Percentiles rank a stretch among this genome's conserved stretches.
Conservation (phyloP, 2,329 filamentous ascomycete genomes). For the Neurospora sp. region DNA sequence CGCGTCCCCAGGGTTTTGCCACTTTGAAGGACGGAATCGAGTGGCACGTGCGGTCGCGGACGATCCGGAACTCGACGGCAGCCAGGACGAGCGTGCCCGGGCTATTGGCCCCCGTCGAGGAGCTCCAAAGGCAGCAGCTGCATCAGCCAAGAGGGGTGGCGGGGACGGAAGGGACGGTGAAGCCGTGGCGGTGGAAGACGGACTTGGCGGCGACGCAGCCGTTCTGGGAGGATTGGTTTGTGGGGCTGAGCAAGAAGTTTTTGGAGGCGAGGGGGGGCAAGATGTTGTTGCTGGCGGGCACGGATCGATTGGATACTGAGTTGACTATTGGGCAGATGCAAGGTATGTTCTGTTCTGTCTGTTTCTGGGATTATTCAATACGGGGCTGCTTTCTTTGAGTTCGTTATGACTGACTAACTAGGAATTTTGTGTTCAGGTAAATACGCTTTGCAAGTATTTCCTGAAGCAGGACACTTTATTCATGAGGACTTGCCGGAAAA, state of each 20-base stretch:
- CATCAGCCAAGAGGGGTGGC: neutral
- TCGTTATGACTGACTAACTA: neutral
- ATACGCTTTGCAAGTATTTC: slow-evolving; percentile 90
- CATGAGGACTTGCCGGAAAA: slow-evolving; percentile 92
- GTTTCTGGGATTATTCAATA: neutral
- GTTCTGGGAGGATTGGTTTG: slow-evolving; percentile 94
- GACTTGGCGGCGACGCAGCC: slow-evolving; percentile 73
- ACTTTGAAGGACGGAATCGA: slow-evolving; percentile 72
- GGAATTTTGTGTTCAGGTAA: slow-evolving; percentile 47
- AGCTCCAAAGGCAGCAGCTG: slow-evolving; percentile 1
- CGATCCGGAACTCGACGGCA: slow-evolving; percentile 72
- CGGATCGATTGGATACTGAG: slow-evolving; percentile 82
- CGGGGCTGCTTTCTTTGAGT: slow-evolving; percentile 3
- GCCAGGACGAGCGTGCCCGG: slow-evolving; percentile 83
- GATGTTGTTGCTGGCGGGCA: slow-evolving; percentile 74
- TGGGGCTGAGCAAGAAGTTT: slow-evolving; percentile 80
- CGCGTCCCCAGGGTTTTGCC: slow-evolving; percentile 68
- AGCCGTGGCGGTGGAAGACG: slow-evolving; percentile 72
- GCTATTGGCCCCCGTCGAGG: slow-evolving; percentile 44
- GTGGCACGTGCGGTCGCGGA: slow-evolving; percentile 87
- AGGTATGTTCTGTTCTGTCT: slow-evolving; percentile 38
- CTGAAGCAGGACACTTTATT: slow-evolving; percentile 91
- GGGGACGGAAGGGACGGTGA: slow-evolving; percentile 4
- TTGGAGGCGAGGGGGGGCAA: slow-evolving; percentile 73
- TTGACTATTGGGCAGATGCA: slow-evolving; percentile 97